Evolutionary conservation across 2,329 filamentous ascomycete species (phyloP), one percentile per base, ranked within the genome.

Genomic region (Hymenoscyphus occultus): DNA sequence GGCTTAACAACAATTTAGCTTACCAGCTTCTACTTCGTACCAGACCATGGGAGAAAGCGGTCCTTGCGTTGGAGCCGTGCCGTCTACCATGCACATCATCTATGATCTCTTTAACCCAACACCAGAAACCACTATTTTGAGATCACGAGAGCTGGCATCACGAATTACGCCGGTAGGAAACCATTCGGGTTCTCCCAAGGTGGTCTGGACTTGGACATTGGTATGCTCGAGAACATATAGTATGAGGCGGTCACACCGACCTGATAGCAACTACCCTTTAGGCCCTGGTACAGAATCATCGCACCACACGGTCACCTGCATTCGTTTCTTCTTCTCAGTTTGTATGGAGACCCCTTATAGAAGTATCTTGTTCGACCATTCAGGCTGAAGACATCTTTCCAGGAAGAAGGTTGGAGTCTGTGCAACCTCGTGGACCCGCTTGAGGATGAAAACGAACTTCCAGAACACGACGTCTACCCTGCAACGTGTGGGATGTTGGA

Each of bases 71-170:
- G 31, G 60, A 39, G 39, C 35, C 28, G 35, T 56, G 39, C 32
- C 40, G 65, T 67, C 56, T 35, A 64, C 64, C 65, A 69, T 69
- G 69, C 67, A 70, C 69, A 70, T 69, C 69, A 70, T 69, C 62
- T 65, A 32, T 62, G 14, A 57, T 54, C 10, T 51, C 45, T 54
- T 28, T 54, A 19, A 19, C 22, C 19, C 19, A 54, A 51, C 45
- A 51, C 48, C 48, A 54, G 45, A 54, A 54, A 28, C 48, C 22
- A 54, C 13, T 54, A 28, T n/a, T 10, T 51, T 22, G 19, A 51
- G 22, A 12, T 51, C 22, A 28, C 28, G 28, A 28, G 28, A 28
- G 28, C 28, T 28, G 28, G 28, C 28, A 28, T 28, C 28, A 28
- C 45, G 45, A 51, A 51, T 35, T 35, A 22, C 19, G 45, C 19